Percentiles rank a stretch among this genome's conserved stretches.
These are phyloP conservation scores for Cystofilobasidium ferigula DNA, from an alignment of 768 basidiomycete genomes.

Conservation along the genomic window DNA sequence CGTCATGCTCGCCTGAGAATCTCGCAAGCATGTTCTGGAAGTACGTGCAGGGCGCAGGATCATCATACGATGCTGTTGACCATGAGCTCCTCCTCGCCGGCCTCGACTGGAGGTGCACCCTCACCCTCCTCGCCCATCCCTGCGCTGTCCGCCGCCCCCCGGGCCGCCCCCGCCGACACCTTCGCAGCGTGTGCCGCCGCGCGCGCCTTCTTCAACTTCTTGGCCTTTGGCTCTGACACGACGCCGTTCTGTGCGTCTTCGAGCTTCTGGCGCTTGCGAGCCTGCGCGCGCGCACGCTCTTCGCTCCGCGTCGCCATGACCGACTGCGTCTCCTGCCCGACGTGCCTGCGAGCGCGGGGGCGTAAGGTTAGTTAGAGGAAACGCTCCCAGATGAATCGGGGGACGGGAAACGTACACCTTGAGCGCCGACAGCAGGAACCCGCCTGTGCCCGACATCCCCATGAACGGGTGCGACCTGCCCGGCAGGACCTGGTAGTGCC, in stretches of 20 bases:
- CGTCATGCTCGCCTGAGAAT: too few species aligned
- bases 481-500: slow-evolving; percentile 80
- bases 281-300: slow-evolving; percentile 13
- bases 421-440: slow-evolving; percentile 71
- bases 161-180: neutral
- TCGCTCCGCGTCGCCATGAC: slow-evolving; percentile 16
- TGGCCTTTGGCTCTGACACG: neutral
- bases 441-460: slow-evolving; percentile 78
- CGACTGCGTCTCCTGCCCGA: slow-evolving; percentile 18
- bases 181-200: neutral
- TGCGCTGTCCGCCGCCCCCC: neutral
- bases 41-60: too few species aligned
- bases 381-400: neutral
- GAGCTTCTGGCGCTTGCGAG: slow-evolving; percentile 20
- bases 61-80: too few species aligned
- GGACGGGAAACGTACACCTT: slow-evolving; percentile 55
- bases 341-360: neutral
- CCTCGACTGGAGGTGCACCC: too few species aligned
- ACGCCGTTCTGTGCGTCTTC: slow-evolving; percentile 6
- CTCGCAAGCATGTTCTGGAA: too few species aligned
- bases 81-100: too few species aligned
- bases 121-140: too few species aligned
- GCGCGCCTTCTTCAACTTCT: neutral
- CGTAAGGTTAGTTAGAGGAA: neutral
- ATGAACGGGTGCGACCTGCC: slow-evolving; percentile 93